Percentiles rank a stretch among this genome's conserved stretches.
phyloP scores from a whole-genome alignment of 2,329 filamentous ascomycete species.

The Nemania abortiva region DNA sequence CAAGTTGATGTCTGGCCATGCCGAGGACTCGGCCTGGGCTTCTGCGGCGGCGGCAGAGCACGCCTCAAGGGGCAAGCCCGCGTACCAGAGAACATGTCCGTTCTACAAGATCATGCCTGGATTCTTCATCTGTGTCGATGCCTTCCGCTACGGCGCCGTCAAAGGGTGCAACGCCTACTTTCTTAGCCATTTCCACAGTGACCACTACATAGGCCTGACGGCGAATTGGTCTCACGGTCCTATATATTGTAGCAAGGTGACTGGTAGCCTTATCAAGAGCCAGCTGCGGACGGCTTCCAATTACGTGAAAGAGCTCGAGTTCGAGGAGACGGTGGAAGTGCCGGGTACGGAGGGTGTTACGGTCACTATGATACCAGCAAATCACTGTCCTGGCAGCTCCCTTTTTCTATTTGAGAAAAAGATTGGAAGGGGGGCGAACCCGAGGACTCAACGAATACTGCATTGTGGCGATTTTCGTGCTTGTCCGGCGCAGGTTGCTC shows the following conservation, averaged over 20 bases:
- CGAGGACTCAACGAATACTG: constrained; percentile 80
- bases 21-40: constrained; percentile 91
- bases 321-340: constrained; percentile 82
- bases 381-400: constrained; percentile 96
- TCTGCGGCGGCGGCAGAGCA: constrained; percentile 84
- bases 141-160: constrained; percentile 94
- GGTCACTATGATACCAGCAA: constrained; percentile 95
- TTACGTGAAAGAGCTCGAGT: constrained; percentile 87
- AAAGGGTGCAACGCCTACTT: constrained; percentile 95
- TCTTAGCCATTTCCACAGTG: constrained; percentile 96
- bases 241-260: constrained; percentile 96
- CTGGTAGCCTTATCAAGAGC: constrained; percentile 86
- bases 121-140: constrained; percentile 93
- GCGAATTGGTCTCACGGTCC: constrained; percentile 91
- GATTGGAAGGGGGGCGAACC: constrained; percentile 69
- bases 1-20: constrained; percentile 91
- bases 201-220: constrained; percentile 94
- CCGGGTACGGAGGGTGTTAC: constrained; percentile 84
- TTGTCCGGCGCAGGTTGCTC: constrained; percentile 83
- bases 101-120: constrained; percentile 99
- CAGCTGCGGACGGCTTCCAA: constrained; percentile 88
- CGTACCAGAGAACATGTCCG: constrained; percentile 90
- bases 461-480: constrained; percentile 98
- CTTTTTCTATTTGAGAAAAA: constrained; percentile 91
- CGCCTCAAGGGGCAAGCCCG: constrained; percentile 83